Percentiles rank a stretch among this genome's conserved stretches.
phyloP scores from a whole-genome alignment of 164 flowering plant species.

The Chimonanthus salicifolius region DNA sequence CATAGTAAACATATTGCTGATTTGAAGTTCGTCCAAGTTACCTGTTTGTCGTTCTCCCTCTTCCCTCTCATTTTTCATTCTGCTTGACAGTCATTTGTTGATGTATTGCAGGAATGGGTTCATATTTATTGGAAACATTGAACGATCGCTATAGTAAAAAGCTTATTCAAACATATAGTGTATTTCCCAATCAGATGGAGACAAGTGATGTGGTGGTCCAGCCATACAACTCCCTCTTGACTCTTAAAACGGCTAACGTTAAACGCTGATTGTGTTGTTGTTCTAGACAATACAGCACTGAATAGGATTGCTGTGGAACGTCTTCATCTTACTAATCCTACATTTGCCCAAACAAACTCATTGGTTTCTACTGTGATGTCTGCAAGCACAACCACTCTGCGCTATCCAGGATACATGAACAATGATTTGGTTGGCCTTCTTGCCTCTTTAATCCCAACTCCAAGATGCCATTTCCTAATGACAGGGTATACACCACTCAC shows the following conservation, averaged over 20 bases:
- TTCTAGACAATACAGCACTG: slow-evolving; percentile 96
- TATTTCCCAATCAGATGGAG: slow-evolving; percentile 98
- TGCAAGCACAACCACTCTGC: slow-evolving; percentile 95
- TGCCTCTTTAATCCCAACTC: slow-evolving; percentile 97
- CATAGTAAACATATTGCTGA: too few species aligned
- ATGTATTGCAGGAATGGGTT: slow-evolving; percentile 82
- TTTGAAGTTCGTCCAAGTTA: neutral
- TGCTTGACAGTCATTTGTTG: neutral
- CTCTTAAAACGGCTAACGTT: slow-evolving; percentile 91
- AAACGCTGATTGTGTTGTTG: slow-evolving; percentile 99
- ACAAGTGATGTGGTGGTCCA: slow-evolving; percentile 99
- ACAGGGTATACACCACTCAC: slow-evolving; percentile 98
- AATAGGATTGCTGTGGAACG: slow-evolving; percentile 97
- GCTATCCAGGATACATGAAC: slow-evolving; percentile 99
- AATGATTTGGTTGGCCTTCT: slow-evolving; percentile 99
- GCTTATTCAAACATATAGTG: slow-evolving; percentile 98
- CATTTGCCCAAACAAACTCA: slow-evolving; percentile 94
- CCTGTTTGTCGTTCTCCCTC: neutral
- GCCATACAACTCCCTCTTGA: slow-evolving; percentile 96
- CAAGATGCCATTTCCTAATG: slow-evolving; percentile 99
- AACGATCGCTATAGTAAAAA: slow-evolving; percentile 99
- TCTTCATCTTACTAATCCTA: slow-evolving; percentile 85
- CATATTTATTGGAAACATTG: slow-evolving; percentile 89
- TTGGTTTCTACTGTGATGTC: slow-evolving; percentile 99
- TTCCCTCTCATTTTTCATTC: too few species aligned